phyloP scores from a whole-genome alignment of 805 yeast species.

The Phaffomyces thermotolerans region DNA sequence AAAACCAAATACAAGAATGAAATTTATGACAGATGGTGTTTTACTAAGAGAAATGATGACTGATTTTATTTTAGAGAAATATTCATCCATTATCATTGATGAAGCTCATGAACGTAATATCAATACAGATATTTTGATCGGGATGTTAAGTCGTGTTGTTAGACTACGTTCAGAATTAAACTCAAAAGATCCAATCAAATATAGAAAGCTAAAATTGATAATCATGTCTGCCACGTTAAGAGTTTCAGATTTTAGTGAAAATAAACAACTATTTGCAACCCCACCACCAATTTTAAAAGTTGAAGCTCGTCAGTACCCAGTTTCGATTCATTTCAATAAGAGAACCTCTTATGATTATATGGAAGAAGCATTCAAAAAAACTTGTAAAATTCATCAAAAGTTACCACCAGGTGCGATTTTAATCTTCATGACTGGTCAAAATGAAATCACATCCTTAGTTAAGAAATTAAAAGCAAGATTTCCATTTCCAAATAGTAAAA shows the following conservation, averaged over 20 bases:
- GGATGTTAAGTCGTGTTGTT: slow-evolving; percentile 85
- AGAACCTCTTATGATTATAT: slow-evolving; percentile 71
- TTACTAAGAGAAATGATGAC: slow-evolving; percentile 86
- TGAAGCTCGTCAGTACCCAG: slow-evolving; percentile 92
- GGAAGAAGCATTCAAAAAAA: slow-evolving; percentile 79
- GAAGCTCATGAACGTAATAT: slow-evolving; percentile 98
- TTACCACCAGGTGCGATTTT: slow-evolving; percentile 94
- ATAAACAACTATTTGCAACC: slow-evolving; percentile 50
- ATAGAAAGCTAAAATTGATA: slow-evolving; percentile 67
- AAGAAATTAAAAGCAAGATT: slow-evolving; percentile 60
- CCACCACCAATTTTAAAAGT: slow-evolving; percentile 88
- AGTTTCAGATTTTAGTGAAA: slow-evolving; percentile 89
- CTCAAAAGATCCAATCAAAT: slow-evolving; percentile 36
- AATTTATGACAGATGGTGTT: slow-evolving; percentile 95
- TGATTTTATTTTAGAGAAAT: slow-evolving; percentile 73
- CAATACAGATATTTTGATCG: slow-evolving; percentile 92
- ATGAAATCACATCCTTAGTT: slow-evolving; percentile 77
- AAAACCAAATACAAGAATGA: slow-evolving; percentile 59
- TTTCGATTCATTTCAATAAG: slow-evolving; percentile 81
- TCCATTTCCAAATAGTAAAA: slow-evolving; percentile 38
- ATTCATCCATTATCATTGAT: slow-evolving; percentile 84
- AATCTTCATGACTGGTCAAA: slow-evolving; percentile 89
- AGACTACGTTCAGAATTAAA: slow-evolving; percentile 56
- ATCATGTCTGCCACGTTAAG: slow-evolving; percentile 97
- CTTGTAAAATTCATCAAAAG: slow-evolving; percentile 77